Conservation (phyloP, 208 protist genomes). For the Crithidia expoeki region DNA sequence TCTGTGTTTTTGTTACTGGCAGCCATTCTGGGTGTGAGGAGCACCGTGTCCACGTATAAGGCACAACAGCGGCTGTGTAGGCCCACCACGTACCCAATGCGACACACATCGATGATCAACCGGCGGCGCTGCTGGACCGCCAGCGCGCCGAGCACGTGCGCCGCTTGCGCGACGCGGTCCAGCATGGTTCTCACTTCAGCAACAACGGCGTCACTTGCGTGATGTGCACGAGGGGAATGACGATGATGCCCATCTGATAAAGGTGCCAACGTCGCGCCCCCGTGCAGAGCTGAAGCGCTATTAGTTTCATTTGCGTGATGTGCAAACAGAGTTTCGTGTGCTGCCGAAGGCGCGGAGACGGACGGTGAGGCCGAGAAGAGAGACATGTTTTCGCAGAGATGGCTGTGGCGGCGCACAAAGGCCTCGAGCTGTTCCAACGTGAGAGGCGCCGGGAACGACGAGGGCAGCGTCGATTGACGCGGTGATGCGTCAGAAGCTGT, state of each 20-base stretch:
- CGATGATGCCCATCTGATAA: slow-evolving; percentile 1
- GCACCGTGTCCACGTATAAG: slow-evolving; percentile 26
- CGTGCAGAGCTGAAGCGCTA: not conserved
- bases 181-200: slow-evolving; percentile 12
- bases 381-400: slow-evolving; percentile 13
- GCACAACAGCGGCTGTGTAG: slow-evolving; percentile 31
- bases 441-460: not conserved
- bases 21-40: not conserved
- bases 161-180: slow-evolving; percentile 26
- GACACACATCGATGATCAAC: slow-evolving; percentile 24
- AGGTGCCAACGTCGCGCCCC: not conserved
- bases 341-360: not conserved
- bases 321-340: not conserved
- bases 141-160: slow-evolving; percentile 14
- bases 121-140: slow-evolving; percentile 24
- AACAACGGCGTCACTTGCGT: not conserved
- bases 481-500: too few relatives aligned
- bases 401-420: slow-evolving; percentile 11
- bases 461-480: too few relatives aligned
- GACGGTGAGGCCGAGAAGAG: slow-evolving; percentile 12
- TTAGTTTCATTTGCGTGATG: not conserved
- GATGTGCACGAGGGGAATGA: slow-evolving; percentile 1
- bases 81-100: slow-evolving; percentile 31
- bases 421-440: slow-evolving; percentile 26
- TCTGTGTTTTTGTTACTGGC: not conserved